A percentile compares a stretch with the other conserved stretches of the same genome.
phyloP scores from a whole-genome alignment of 345 rosid species.

The Camelina neglecta region DNA sequence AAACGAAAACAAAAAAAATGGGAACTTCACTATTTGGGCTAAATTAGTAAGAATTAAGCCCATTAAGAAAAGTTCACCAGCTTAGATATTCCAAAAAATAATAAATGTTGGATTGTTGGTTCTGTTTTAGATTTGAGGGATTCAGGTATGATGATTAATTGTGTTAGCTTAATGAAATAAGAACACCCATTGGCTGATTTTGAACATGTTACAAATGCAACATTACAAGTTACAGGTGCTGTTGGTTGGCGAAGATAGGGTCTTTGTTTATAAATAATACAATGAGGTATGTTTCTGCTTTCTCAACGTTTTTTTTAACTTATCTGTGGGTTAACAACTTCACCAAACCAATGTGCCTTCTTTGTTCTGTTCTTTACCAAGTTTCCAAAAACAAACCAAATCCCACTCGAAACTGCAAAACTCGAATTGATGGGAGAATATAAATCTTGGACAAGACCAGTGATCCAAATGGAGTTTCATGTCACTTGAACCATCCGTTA shows the following conservation, averaged over 20 bases:
- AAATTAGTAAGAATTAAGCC: too few relatives aligned
- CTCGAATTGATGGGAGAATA: background rate
- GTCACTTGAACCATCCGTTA: slow-evolving; percentile 37
- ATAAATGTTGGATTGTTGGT: too few relatives aligned
- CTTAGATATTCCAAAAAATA: too few relatives aligned
- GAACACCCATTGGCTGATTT: too few relatives aligned
- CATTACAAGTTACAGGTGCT: slow-evolving; percentile 98
- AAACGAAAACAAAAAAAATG: too few relatives aligned
- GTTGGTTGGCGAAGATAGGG: slow-evolving; percentile 99
- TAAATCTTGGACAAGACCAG: background rate
- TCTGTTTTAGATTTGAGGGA: too few relatives aligned
- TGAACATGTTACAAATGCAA: slow-evolving; percentile 79
- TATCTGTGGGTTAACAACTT: background rate
- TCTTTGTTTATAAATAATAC: slow-evolving; percentile 80
- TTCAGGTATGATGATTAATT: too few relatives aligned
- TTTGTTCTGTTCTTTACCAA: background rate
- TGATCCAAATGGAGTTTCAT: slow-evolving; percentile 81
- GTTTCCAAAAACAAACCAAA: background rate
- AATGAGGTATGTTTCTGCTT: slow-evolving; percentile 64
- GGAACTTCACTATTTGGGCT: too few relatives aligned
- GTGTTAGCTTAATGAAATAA: too few relatives aligned
- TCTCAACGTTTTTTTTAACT: too few relatives aligned
- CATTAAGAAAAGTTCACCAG: too few relatives aligned
- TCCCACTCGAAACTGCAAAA: background rate
- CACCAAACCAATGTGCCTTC: background rate